A percentile compares a stretch with the other conserved stretches of the same genome.
These are phyloP conservation scores for Rutidosis leptorrhynchoides DNA, from an alignment of 129 eudicot species.

Conservation along the genomic window DNA sequence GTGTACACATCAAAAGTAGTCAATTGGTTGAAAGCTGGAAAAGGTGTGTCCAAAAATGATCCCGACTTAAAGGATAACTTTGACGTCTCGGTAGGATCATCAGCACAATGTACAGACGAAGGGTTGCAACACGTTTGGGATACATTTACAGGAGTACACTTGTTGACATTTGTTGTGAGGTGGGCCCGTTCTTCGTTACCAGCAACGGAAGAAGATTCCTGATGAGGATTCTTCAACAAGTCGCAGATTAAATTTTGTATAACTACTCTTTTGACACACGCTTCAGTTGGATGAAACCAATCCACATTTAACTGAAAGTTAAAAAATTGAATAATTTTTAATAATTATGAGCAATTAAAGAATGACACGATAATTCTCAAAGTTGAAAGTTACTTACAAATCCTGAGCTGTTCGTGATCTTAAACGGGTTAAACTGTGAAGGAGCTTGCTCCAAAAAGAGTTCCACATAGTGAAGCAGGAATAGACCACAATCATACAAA, in stretches of 20 bases:
- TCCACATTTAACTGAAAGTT: conserved; percentile 58
- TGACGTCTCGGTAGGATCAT: conserved; percentile 33
- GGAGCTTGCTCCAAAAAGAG: conserved; percentile 77
- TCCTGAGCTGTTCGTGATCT: conserved; percentile 41
- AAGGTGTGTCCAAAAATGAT: conserved; percentile 25
- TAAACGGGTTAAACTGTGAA: conserved; percentile 52
- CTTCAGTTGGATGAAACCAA: conserved; percentile 86
- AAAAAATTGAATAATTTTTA: neutral
- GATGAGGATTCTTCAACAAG: conserved; percentile 45
- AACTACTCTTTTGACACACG: conserved; percentile 60
- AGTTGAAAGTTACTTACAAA: conserved; percentile 54
- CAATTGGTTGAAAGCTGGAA: conserved; percentile 33
- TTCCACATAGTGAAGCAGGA: conserved; percentile 88
- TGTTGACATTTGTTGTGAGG: conserved; percentile 22
- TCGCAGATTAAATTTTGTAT: conserved; percentile 67
- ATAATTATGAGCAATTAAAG: conserved; percentile 1
- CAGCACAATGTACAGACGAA: conserved; percentile 35
- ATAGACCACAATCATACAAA: conserved; percentile 80
- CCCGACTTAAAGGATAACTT: conserved; percentile 35
- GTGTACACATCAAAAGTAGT: conserved; percentile 27
- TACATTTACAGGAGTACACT: conserved; percentile 30
- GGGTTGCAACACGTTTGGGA: conserved; percentile 34
- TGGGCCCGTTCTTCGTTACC: conserved; percentile 25
- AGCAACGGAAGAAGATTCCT: conserved; percentile 29
- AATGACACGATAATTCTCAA: neutral